phyloP scores from a whole-genome alignment of 208 protist species.

The Kentomonas sorsogonicus region DNA sequence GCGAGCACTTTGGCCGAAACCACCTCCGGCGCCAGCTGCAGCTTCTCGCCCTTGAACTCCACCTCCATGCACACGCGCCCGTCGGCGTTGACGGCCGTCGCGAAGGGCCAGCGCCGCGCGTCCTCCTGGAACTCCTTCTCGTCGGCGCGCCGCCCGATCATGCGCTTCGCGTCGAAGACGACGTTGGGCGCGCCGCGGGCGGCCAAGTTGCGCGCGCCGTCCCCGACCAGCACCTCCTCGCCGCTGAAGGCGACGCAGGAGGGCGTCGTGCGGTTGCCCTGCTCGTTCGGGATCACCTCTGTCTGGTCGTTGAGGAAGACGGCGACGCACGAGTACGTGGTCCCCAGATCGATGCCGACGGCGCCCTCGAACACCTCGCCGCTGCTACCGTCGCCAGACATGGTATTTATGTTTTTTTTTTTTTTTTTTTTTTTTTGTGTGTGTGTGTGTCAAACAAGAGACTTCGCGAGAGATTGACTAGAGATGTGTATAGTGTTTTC shows the following conservation, averaged over 20 bases:
- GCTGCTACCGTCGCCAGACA: slow-evolving; percentile 5
- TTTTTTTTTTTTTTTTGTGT: slow-evolving; percentile 5
- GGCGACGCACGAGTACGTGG: slow-evolving; percentile 95
- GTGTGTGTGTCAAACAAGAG: not conserved
- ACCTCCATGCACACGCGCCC: slow-evolving; percentile 48
- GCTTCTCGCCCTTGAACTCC: slow-evolving; percentile 39
- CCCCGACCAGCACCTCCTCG: slow-evolving; percentile 93
- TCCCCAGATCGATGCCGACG: slow-evolving; percentile 93
- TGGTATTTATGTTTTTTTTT: slow-evolving; percentile 12
- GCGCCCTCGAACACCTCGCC: slow-evolving; percentile 47
- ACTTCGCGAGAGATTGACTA: too few relatives aligned
- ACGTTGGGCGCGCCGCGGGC: slow-evolving; percentile 86
- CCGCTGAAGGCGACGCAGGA: slow-evolving; percentile 99
- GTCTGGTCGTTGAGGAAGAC: slow-evolving; percentile 72
- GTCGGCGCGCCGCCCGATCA: slow-evolving; percentile 89
- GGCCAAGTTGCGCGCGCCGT: slow-evolving; percentile 92
- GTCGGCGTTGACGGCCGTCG: slow-evolving; percentile 64
- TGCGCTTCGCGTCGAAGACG: slow-evolving; percentile 95
- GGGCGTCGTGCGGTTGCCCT: slow-evolving; percentile 99
- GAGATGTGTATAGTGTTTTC: too few relatives aligned
- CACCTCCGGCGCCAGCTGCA: slow-evolving; percentile 93
- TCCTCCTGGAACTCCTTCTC: slow-evolving; percentile 90
- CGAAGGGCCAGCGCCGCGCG: slow-evolving; percentile 94
- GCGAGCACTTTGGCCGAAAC: slow-evolving; percentile 95
- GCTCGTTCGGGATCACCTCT: slow-evolving; percentile 99